Evolutionary conservation across 306 rosid genomes (phyloP).

Genomic region (Argentina anserina): DNA sequence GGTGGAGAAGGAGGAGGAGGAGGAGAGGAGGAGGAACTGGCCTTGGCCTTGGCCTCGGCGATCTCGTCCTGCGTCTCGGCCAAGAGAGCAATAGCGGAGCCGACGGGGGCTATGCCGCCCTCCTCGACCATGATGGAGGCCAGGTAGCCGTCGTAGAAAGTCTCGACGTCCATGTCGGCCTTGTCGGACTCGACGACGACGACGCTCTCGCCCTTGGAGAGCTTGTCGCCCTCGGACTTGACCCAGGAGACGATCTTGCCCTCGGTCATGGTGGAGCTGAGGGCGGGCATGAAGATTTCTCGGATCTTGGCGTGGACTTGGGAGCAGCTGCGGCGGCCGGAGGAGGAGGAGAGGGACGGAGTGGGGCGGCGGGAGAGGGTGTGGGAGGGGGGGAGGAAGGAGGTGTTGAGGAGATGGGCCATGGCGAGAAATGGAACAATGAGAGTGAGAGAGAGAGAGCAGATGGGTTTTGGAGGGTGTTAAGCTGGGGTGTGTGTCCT

Average conservation of each 20-base stretch:
- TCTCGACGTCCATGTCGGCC: slow-evolving; percentile 99
- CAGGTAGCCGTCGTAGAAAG: slow-evolving; percentile 88
- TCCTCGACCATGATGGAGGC: slow-evolving; percentile 96
- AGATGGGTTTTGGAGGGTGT: background rate
- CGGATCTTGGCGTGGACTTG: slow-evolving; percentile 80
- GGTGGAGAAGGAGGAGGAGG: slow-evolving; percentile 20
- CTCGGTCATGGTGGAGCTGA: slow-evolving; percentile 97
- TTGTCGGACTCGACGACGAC: slow-evolving; percentile 98
- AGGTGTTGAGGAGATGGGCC: slow-evolving; percentile 77
- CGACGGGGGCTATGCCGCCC: slow-evolving; percentile 79
- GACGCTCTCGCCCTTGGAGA: slow-evolving; percentile 92
- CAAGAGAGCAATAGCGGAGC: slow-evolving; percentile 82
- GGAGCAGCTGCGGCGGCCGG: slow-evolving; percentile 16
- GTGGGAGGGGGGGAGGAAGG: slow-evolving; percentile 47
- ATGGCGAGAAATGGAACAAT: slow-evolving; percentile 23
- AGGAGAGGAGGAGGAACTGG: slow-evolving; percentile 34
- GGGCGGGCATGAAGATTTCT: slow-evolving; percentile 97
- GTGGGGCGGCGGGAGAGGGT: slow-evolving; percentile 23
- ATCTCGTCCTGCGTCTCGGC: slow-evolving; percentile 89
- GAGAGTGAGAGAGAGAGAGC: background rate
- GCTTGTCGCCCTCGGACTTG: slow-evolving; percentile 91
- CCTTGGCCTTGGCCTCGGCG: slow-evolving; percentile 64
- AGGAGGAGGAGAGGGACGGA: slow-evolving; percentile 15
- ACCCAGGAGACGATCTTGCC: slow-evolving; percentile 96
- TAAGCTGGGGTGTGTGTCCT: background rate